Percentiles rank a stretch among this genome's conserved stretches.
Conservation (phyloP, 2,329 filamentous ascomycete genomes). For the Xenosphaeropsis pyriputrescens region DNA sequence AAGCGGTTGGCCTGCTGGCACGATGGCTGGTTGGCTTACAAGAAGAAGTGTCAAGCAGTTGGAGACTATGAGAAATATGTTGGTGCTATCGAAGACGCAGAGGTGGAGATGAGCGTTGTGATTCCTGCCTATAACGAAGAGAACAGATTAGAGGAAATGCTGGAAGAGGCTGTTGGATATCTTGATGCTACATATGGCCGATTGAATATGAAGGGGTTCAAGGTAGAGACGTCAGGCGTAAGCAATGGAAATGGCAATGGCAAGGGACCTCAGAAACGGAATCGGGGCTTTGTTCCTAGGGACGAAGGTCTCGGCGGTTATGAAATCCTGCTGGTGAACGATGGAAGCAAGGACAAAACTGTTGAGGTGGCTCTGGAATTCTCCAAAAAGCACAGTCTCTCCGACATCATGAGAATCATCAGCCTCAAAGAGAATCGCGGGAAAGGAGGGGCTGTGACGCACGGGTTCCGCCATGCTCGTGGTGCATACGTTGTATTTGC, state of each 20-base stretch:
- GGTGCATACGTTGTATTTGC: slow-evolving; percentile 87
- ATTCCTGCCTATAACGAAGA: slow-evolving; percentile 95
- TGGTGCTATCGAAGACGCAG: slow-evolving; percentile 54
- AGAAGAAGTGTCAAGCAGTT: slow-evolving; percentile 18
- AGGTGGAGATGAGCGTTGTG: slow-evolving; percentile 81
- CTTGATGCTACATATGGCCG: slow-evolving; percentile 64
- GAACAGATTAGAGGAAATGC: slow-evolving; percentile 64
- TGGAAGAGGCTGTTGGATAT: slow-evolving; percentile 82
- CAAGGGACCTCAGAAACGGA: slow-evolving; percentile 7
- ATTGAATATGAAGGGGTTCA: slow-evolving; percentile 14
- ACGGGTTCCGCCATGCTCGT: slow-evolving; percentile 84
- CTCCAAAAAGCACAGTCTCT: slow-evolving; percentile 55
- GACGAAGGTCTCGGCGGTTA: slow-evolving; percentile 42
- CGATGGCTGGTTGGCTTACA: slow-evolving; percentile 51
- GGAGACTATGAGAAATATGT: slow-evolving; percentile 22
- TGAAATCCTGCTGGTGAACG: slow-evolving; percentile 86
- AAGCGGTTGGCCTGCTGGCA: slow-evolving; percentile 73
- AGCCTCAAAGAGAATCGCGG: slow-evolving; percentile 70
- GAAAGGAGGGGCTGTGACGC: slow-evolving; percentile 89
- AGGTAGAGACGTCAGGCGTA: slow-evolving; percentile 18
- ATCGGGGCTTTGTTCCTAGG: slow-evolving; percentile 12
- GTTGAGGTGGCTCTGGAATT: slow-evolving; percentile 69
- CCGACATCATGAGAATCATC: slow-evolving; percentile 71
- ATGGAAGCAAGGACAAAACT: slow-evolving; percentile 75
- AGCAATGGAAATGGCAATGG: slow-evolving; percentile 14